Evolutionary conservation across 2,329 filamentous ascomycete species (phyloP).

Genomic region (Aspergillus sp.): DNA sequence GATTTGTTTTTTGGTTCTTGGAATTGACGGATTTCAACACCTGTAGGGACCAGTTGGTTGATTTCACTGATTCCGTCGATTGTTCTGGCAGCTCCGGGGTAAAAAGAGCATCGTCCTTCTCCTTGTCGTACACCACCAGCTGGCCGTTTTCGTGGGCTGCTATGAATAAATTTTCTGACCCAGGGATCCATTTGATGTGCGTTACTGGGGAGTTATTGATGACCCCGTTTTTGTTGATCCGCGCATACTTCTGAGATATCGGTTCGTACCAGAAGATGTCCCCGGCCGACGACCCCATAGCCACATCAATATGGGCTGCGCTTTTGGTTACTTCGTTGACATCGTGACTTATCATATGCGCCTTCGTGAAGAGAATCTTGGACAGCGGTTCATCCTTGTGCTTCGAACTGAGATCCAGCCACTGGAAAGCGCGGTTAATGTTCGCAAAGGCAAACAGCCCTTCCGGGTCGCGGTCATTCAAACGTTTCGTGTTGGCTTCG

Average conservation of each 20-base stretch:
- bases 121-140: slow-evolving; percentile 93
- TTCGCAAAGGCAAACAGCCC: slow-evolving; percentile 92
- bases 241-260: slow-evolving; percentile 90
- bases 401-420: slow-evolving; percentile 80
- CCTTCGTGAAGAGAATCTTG: slow-evolving; percentile 96
- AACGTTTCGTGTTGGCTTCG: slow-evolving; percentile 73
- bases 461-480: slow-evolving; percentile 74
- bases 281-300: slow-evolving; percentile 93
- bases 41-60: slow-evolving; percentile 52
- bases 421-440: slow-evolving; percentile 92
- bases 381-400: slow-evolving; percentile 80
- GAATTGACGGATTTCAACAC: slow-evolving; percentile 91
- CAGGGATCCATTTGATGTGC: slow-evolving; percentile 89
- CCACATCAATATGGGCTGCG: slow-evolving; percentile 77
- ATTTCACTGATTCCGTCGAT: slow-evolving; percentile 28
- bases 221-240: slow-evolving; percentile 93
- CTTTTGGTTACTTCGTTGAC: slow-evolving; percentile 82
- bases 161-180: slow-evolving; percentile 89
- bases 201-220: slow-evolving; percentile 85
- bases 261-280: slow-evolving; percentile 99
- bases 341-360: slow-evolving; percentile 92
- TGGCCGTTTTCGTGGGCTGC: slow-evolving; percentile 90
- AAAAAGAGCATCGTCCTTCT: slow-evolving; percentile 85
- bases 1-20: slow-evolving; percentile 89
- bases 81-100: slow-evolving; percentile 58